Evolutionary conservation across 1,139 yeast genomes (phyloP).

Genomic region (Saccharomyces pastorianus): DNA sequence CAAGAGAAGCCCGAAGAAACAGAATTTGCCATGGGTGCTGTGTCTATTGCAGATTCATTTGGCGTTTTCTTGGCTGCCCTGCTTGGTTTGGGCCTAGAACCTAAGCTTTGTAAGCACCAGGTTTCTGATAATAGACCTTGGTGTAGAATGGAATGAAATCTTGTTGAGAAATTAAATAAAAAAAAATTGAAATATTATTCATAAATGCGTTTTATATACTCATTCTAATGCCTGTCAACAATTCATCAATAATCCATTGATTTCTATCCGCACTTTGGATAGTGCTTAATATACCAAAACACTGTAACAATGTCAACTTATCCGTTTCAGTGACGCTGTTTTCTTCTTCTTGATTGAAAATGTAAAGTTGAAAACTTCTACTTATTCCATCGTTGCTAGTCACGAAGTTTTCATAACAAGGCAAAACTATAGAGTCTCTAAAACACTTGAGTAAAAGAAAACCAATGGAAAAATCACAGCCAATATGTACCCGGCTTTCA

Average conservation of each 20-base stretch:
- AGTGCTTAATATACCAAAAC: conserved; percentile 46
- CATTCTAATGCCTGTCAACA: conserved; percentile 31
- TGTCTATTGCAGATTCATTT: conserved; percentile 82
- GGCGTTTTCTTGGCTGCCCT: conserved; percentile 81
- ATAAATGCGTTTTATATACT: conserved; percentile 18
- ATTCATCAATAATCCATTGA: conserved; percentile 45
- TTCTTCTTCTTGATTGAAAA: conserved; percentile 30
- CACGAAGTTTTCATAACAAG: conserved; percentile 37
- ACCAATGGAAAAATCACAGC: conserved; percentile 27
- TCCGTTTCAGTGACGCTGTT: conserved; percentile 29
- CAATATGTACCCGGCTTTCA: conserved; percentile 31
- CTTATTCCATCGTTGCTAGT: conserved; percentile 28
- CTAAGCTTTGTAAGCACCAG: conserved; percentile 63
- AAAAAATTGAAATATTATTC: background rate
- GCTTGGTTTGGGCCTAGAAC: conserved; percentile 67
- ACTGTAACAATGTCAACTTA: conserved; percentile 42
- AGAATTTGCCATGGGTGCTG: conserved; percentile 91
- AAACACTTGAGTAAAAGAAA: conserved; percentile 36
- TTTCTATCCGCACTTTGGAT: conserved; percentile 45
- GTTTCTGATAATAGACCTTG: conserved; percentile 54
- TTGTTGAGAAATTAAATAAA: background rate
- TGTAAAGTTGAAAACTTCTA: conserved; percentile 26
- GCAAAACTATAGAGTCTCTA: conserved; percentile 43
- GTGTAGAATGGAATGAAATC: conserved; percentile 38
- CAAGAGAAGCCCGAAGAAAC: conserved; percentile 46